These are phyloP conservation scores for Parietaria judaica DNA, from an alignment of 306 rosid genomes.

Conservation along the genomic window DNA sequence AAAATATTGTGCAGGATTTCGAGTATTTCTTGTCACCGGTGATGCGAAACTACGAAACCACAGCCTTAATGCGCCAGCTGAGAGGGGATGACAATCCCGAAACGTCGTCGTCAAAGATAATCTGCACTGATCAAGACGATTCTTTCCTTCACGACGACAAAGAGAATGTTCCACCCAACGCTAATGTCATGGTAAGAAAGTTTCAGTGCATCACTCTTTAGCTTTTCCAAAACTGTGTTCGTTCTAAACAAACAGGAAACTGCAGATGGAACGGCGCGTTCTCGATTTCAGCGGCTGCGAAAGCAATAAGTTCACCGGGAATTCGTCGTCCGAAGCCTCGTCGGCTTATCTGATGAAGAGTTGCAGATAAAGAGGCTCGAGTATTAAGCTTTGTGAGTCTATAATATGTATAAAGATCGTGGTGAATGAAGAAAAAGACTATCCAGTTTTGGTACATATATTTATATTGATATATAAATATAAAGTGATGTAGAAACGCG, in stretches of 20 bases:
- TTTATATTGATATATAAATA: not conserved
- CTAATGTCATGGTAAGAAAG: constrained; percentile 42
- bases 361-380: constrained; percentile 43
- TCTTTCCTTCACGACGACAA: constrained; percentile 21
- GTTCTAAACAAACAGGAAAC: not conserved
- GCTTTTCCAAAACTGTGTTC: not conserved
- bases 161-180: constrained; percentile 33
- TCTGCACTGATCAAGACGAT: not conserved
- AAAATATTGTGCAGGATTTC: constrained; percentile 50
- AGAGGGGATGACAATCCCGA: constrained; percentile 51
- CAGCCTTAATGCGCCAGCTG: constrained; percentile 75
- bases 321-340: constrained; percentile 26
- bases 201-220: not conserved
- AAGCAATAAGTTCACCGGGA: constrained; percentile 26
- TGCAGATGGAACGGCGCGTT: constrained; percentile 70
- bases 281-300: constrained; percentile 86
- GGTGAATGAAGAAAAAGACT: not conserved
- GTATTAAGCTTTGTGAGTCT: not conserved
- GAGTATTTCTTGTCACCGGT: constrained; percentile 72
- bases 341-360: constrained; percentile 66
- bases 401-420: not conserved
- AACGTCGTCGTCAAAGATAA: constrained; percentile 23
- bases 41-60: constrained; percentile 68
- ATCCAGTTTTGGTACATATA: too few relatives aligned
- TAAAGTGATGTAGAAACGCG: not conserved